Percentiles rank a stretch among this genome's conserved stretches.
These are phyloP conservation scores for Saturnispora ahearnii DNA, from an alignment of 805 yeast genomes.

Conservation along the genomic window DNA sequence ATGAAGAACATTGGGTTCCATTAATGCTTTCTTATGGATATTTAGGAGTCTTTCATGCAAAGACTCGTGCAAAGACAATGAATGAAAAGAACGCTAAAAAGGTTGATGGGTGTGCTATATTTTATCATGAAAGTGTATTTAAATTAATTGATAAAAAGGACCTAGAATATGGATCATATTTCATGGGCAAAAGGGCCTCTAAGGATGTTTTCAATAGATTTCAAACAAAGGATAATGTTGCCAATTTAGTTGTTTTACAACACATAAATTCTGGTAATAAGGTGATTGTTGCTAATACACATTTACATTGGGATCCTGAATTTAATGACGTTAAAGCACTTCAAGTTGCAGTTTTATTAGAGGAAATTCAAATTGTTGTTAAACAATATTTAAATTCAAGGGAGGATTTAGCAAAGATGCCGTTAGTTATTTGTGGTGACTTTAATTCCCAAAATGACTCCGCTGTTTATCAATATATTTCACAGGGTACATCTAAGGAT, in stretches of 20 bases:
- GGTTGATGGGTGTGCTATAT: constrained; percentile 98
- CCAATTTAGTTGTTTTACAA: constrained; percentile 66
- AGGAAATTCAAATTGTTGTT: constrained; percentile 66
- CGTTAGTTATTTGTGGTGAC: constrained; percentile 90
- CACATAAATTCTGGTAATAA: constrained; percentile 64
- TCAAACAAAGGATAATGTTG: constrained; percentile 92
- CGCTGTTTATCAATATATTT: constrained; percentile 86
- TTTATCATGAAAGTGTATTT: constrained; percentile 64
- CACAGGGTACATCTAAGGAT: constrained; percentile 68
- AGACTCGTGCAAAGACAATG: constrained; percentile 91
- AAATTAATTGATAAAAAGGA: constrained; percentile 59
- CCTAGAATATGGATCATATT: constrained; percentile 75
- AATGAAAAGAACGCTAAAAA: constrained; percentile 67
- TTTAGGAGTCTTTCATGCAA: constrained; percentile 72
- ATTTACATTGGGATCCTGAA: constrained; percentile 97
- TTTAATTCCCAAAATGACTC: constrained; percentile 80
- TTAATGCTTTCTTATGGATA: constrained; percentile 66
- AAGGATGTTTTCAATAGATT: constrained; percentile 94
- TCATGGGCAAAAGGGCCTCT: constrained; percentile 75
- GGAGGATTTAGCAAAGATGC: constrained; percentile 37
- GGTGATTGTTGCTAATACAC: constrained; percentile 77
- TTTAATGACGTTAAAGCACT: constrained; percentile 92
- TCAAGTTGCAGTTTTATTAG: constrained; percentile 87
- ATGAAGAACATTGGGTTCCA: constrained; percentile 81
- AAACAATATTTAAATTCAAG: constrained; percentile 31